Conservation (phyloP, 768 basidiomycete species). For the Hebeloma cylindrosporum region DNA sequence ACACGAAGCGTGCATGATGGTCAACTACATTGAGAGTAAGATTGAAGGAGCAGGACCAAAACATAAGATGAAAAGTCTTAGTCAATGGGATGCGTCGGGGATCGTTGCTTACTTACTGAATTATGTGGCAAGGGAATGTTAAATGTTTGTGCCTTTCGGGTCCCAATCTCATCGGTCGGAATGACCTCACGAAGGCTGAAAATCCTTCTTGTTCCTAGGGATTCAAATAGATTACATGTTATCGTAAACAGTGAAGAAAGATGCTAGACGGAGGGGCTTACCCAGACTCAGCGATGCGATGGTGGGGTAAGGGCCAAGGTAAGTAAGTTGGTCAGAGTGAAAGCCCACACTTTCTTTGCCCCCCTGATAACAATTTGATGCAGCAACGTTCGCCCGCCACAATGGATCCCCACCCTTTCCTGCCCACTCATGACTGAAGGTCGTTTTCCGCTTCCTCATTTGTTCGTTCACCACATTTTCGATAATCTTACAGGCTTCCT, state of each 20-base stretch:
- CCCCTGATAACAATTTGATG: slow-evolving; percentile 84
- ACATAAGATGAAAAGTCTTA: neutral
- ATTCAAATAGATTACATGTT: too few species aligned
- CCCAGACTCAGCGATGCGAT: slow-evolving; percentile 85
- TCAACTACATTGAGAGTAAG: slow-evolving; percentile 50
- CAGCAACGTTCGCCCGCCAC: slow-evolving; percentile 86
- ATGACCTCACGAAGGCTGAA: slow-evolving; percentile 81
- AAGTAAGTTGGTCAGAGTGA: slow-evolving; percentile 80
- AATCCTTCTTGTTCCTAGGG: slow-evolving; percentile 59
- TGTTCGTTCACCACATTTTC: slow-evolving; percentile 73
- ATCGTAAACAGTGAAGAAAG: neutral
- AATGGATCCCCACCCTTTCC: slow-evolving; percentile 21
- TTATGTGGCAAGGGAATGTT: slow-evolving; percentile 79
- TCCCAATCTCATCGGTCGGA: slow-evolving; percentile 55
- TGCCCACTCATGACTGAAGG: slow-evolving; percentile 69
- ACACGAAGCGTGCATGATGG: slow-evolving; percentile 85
- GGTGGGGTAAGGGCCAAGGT: slow-evolving; percentile 81
- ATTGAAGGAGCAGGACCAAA: neutral
- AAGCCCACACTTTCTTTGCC: slow-evolving; percentile 78
- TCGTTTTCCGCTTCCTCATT: slow-evolving; percentile 54
- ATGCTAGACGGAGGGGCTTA: slow-evolving; percentile 33
- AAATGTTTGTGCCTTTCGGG: slow-evolving; percentile 67
- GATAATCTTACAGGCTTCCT: slow-evolving; percentile 71
- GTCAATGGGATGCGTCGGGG: too few species aligned
- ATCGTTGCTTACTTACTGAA: slow-evolving; percentile 54